A percentile compares a stretch with the other conserved stretches of the same genome.
Evolutionary conservation across 805 yeast genomes (phyloP).

Genomic region (Maudiozyma serrabonitensis): DNA sequence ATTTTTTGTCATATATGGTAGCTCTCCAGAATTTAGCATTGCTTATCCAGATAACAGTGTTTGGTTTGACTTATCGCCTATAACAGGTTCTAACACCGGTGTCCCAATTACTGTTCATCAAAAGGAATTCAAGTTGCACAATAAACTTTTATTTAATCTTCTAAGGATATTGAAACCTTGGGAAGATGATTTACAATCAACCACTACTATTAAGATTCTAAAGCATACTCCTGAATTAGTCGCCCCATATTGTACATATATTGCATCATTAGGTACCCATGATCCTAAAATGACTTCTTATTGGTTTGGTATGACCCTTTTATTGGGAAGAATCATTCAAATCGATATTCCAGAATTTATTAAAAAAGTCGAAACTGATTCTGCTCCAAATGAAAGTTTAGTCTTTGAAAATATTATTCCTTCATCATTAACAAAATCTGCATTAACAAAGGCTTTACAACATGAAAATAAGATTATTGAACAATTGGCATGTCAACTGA

Average conservation of each 20-base stretch:
- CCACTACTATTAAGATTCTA: conserved; percentile 43
- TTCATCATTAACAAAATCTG: conserved; percentile 45
- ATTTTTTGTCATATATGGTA: conserved; percentile 41
- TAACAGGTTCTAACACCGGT: conserved; percentile 28
- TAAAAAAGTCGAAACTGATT: conserved; percentile 19
- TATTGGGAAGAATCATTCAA: conserved; percentile 50
- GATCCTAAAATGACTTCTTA: conserved; percentile 74
- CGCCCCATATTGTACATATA: conserved; percentile 55
- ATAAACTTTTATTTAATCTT: conserved; percentile 55
- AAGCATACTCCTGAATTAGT: conserved; percentile 55
- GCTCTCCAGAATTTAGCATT: conserved; percentile 42
- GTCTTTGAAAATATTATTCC: conserved; percentile 57
- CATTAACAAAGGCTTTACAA: conserved; percentile 50
- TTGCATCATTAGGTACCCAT: conserved; percentile 56
- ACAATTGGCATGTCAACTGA: conserved; percentile 55
- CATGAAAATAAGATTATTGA: conserved; percentile 42
- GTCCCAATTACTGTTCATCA: conserved; percentile 39
- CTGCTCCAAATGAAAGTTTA: conserved; percentile 28
- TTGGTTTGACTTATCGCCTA: conserved; percentile 36
- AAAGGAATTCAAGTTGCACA: conserved; percentile 49
- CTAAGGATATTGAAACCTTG: conserved; percentile 67
- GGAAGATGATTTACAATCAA: conserved; percentile 59
- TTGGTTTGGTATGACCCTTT: conserved; percentile 68
- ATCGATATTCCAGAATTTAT: conserved; percentile 42
- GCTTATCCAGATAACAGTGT: conserved; percentile 38